These are phyloP conservation scores for Aspergillus incahuasiensis DNA, from an alignment of 495 filamentous ascomycete genomes.

Conservation along the genomic window DNA sequence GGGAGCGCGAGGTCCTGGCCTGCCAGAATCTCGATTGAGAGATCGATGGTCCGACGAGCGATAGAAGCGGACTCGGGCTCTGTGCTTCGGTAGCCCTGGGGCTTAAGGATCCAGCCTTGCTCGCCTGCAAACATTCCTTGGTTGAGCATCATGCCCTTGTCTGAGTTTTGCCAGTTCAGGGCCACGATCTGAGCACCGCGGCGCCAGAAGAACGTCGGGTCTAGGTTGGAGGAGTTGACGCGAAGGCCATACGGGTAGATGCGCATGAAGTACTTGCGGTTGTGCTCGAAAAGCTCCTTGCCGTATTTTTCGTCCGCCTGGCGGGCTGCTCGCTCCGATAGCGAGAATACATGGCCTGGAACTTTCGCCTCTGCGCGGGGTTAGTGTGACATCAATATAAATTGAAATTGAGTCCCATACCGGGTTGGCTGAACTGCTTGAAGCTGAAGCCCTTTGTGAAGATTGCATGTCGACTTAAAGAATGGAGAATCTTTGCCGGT, in stretches of 20 bases:
- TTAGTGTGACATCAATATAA: background rate
- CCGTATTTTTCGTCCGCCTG: slow-evolving; percentile 61
- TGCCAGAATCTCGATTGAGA: slow-evolving; percentile 49
- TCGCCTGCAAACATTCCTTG: slow-evolving; percentile 84
- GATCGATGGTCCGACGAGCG: slow-evolving; percentile 28
- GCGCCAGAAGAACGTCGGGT: slow-evolving; percentile 79
- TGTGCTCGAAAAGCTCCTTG: slow-evolving; percentile 69
- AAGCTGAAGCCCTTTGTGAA: slow-evolving; percentile 83
- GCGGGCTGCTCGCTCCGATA: slow-evolving; percentile 74
- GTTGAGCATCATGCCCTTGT: slow-evolving; percentile 94
- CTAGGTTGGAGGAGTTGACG: slow-evolving; percentile 78
- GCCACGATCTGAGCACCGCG: slow-evolving; percentile 89
- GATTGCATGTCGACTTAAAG: slow-evolving; percentile 68
- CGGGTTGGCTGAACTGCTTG: slow-evolving; percentile 57
- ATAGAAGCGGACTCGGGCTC: slow-evolving; percentile 22
- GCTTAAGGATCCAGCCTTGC: slow-evolving; percentile 81
- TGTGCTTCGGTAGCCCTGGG: slow-evolving; percentile 55
- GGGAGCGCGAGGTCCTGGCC: slow-evolving; percentile 50
- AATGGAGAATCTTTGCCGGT: slow-evolving; percentile 69
- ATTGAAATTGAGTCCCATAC: slow-evolving; percentile 20
- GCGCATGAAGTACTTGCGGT: slow-evolving; percentile 78
- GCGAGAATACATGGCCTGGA: slow-evolving; percentile 81
- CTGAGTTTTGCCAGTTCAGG: slow-evolving; percentile 89
- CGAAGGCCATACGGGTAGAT: slow-evolving; percentile 82
- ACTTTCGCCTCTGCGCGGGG: slow-evolving; percentile 53